These are phyloP conservation scores for Stellera chamaejasme DNA, from an alignment of 345 rosid species.

Conservation along the genomic window DNA sequence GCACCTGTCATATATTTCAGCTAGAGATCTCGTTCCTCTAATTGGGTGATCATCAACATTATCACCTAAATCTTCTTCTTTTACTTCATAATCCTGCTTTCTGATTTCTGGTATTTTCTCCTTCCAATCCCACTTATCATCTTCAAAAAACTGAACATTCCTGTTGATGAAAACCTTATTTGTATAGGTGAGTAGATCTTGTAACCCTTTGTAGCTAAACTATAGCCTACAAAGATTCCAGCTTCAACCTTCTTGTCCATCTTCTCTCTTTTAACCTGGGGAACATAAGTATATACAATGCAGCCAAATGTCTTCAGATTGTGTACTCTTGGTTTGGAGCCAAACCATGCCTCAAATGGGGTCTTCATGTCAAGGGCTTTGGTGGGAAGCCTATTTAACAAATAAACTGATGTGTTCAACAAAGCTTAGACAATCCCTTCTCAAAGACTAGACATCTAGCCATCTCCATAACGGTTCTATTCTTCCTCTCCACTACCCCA, in stretches of 20 bases:
- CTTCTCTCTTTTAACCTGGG: neutral
- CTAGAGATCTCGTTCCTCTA: neutral
- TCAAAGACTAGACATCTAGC: neutral
- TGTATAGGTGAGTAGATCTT: neutral
- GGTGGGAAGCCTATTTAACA: neutral
- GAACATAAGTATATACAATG: neutral
- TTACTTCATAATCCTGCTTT: too few relatives aligned
- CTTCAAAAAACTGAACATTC: conserved; percentile 6
- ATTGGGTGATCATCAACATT: neutral
- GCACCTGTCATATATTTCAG: neutral
- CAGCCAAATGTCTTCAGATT: conserved; percentile 1
- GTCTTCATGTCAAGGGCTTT: conserved; percentile 1
- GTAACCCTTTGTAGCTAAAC: neutral
- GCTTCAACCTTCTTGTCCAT: conserved; percentile 7
- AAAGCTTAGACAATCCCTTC: neutral
- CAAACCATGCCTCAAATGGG: conserved; percentile 1
- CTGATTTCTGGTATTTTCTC: too few relatives aligned
- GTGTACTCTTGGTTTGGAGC: neutral
- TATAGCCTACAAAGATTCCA: conserved; percentile 7
- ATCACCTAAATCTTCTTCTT: neutral
- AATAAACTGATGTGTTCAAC: neutral
- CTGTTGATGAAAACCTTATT: neutral
- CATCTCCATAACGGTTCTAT: neutral
- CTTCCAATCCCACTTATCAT: neutral
- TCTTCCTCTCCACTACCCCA: neutral